Conservation (phyloP, 495 filamentous ascomycete species). For the Tuber aestivum region DNA sequence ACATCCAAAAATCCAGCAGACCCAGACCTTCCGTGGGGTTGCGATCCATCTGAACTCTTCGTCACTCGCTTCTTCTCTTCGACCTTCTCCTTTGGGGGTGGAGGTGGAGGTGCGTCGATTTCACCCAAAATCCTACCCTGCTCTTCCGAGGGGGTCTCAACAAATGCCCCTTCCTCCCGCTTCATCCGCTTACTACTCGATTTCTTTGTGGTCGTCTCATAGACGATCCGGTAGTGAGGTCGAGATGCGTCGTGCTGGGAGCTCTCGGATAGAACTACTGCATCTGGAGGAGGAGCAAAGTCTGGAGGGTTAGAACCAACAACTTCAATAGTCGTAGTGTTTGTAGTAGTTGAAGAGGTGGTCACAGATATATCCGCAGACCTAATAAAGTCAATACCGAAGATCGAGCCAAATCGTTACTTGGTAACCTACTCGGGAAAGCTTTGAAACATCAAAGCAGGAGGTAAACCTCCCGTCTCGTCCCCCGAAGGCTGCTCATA, state of each 20-base stretch:
- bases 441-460: constrained; percentile 36
- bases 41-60: background rate
- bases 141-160: constrained; percentile 13
- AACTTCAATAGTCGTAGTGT: constrained; percentile 68
- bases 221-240: constrained; percentile 41
- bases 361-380: constrained; percentile 57
- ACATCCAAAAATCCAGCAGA: background rate
- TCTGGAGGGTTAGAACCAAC: constrained; percentile 55
- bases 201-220: constrained; percentile 43
- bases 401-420: background rate
- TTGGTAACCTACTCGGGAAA: constrained; percentile 32
- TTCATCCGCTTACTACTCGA: constrained; percentile 28
- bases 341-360: constrained; percentile 58
- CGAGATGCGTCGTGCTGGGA: constrained; percentile 45
- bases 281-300: constrained; percentile 58
- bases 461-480: constrained; percentile 24
- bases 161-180: constrained; percentile 24
- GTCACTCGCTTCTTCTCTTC: background rate
- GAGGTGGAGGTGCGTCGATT: background rate
- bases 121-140: constrained; percentile 27
- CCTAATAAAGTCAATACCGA: constrained; percentile 8
- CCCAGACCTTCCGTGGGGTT: background rate
- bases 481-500: constrained; percentile 39
- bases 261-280: constrained; percentile 54
- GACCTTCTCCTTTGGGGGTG: background rate